Base-by-base conservation (phyloP, 225 moss, liverwort and hornwort species). In the Asterella californica region DNA sequence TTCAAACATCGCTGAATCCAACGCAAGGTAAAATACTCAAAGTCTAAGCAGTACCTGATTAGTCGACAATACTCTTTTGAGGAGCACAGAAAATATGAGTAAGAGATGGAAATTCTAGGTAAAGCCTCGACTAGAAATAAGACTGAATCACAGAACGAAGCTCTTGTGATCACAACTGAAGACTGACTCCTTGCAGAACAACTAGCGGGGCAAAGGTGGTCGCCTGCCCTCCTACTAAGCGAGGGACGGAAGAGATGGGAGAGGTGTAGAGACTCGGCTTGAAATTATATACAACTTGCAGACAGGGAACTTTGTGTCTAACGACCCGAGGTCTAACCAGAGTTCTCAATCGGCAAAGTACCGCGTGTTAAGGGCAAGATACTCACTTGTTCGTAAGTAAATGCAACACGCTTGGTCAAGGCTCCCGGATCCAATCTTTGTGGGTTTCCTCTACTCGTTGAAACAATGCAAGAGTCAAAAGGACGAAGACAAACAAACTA, bases 381-480 rank as follows among this genome's bases (percentile, higher is more conserved):
- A 76, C 27, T 83, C 84, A 93, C 97, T 87, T 94, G 94, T 83
- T 99, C 97, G 74, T 92, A 95, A 48, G 94, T 94, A 83, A 99
- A 94, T 75, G 97, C 92, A 52, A 94, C 91, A 69, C 93, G 93
- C 85, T 93, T 94, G 72, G 91, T 87, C 81, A 99, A 84, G 67
- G 85, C 87, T 74, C 85, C 89, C 78, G 90, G 84, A 86, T 99
- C 94, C 82, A 99, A 73, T 79, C 94, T 89, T 90, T 99, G 93
- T 79, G 97, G 94, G 84, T 99, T 95, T 0, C 92, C 92, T 86
- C 93, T 94, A 87, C 48, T 46, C 83, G 72, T 57, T 21, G 36
- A 22, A n/a, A 34, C 50, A 72, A 19, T 54, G 70, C 53, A 37
- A 24, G 29, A 32, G 54, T 79, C 38, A 71, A 30, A 27, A 53